Conservation (phyloP, 805 yeast genomes). For the Candida vaughaniae region DNA sequence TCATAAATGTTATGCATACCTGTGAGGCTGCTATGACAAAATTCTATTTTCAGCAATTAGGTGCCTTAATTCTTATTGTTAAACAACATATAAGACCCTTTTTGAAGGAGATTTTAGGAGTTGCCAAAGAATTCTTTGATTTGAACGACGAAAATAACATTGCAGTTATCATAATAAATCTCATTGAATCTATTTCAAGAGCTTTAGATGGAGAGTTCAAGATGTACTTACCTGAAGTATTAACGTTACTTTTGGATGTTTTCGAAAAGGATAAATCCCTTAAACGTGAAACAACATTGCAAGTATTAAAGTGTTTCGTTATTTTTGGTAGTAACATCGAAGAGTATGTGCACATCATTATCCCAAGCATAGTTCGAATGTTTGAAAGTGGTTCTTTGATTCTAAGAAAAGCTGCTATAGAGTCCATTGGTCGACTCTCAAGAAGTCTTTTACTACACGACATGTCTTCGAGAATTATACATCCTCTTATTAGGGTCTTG, state of each 20-base stretch:
- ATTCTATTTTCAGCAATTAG: slow-evolving; percentile 85
- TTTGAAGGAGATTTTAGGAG: slow-evolving; percentile 68
- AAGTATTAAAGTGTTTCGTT: slow-evolving; percentile 79
- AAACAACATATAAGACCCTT: slow-evolving; percentile 88
- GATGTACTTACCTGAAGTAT: slow-evolving; percentile 70
- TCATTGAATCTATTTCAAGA: slow-evolving; percentile 79
- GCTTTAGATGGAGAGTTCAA: slow-evolving; percentile 94
- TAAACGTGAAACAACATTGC: slow-evolving; percentile 59
- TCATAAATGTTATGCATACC: slow-evolving; percentile 77
- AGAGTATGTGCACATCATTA: slow-evolving; percentile 79
- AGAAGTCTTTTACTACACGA: slow-evolving; percentile 72
- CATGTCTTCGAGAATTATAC: slow-evolving; percentile 87
- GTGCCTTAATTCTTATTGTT: slow-evolving; percentile 75
- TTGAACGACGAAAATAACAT: slow-evolving; percentile 47
- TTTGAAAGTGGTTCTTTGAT: slow-evolving; percentile 68
- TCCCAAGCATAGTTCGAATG: slow-evolving; percentile 82
- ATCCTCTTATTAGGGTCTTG: slow-evolving; percentile 76
- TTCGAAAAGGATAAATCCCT: slow-evolving; percentile 70
- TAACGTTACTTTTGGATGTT: slow-evolving; percentile 73
- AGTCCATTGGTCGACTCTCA: slow-evolving; percentile 78
- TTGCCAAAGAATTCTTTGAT: slow-evolving; percentile 71
- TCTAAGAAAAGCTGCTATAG: slow-evolving; percentile 72
- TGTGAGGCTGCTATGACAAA: slow-evolving; percentile 80
- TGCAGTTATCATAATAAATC: slow-evolving; percentile 74
- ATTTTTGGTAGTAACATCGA: slow-evolving; percentile 86